Percentiles rank a stretch among this genome's conserved stretches.
Conservation (phyloP, 371 early-diverging fungal genomes). For the Apophysomyces variabilis region DNA sequence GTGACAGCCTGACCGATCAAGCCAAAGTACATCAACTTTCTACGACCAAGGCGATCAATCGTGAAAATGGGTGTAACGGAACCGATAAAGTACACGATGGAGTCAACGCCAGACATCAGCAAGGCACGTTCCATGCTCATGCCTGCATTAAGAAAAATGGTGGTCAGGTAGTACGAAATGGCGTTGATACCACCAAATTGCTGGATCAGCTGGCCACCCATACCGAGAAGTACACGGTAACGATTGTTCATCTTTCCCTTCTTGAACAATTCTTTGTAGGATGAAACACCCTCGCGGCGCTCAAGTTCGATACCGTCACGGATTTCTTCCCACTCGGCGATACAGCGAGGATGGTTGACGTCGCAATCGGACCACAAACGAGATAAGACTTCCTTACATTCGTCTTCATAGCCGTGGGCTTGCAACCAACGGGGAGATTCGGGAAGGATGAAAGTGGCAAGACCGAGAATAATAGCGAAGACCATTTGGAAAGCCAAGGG, state of each 20-base stretch:
- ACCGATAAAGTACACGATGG: slow-evolving; percentile 49
- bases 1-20: slow-evolving; percentile 38
- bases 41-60: slow-evolving; percentile 42
- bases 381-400: slow-evolving; percentile 43
- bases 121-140: slow-evolving; percentile 44
- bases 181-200: slow-evolving; percentile 55
- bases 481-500: slow-evolving; percentile 51
- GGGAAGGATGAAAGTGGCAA: slow-evolving; percentile 53
- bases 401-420: slow-evolving; percentile 46
- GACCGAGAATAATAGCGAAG: slow-evolving; percentile 45
- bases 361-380: slow-evolving; percentile 53
- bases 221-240: slow-evolving; percentile 53
- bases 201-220: slow-evolving; percentile 57
- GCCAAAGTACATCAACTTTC: slow-evolving; percentile 36
- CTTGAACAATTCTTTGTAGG: slow-evolving; percentile 49
- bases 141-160: slow-evolving; percentile 52
- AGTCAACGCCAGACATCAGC: slow-evolving; percentile 54
- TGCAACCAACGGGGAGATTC: slow-evolving; percentile 66
- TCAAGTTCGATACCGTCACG: slow-evolving; percentile 53
- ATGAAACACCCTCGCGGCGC: slow-evolving; percentile 45
- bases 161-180: slow-evolving; percentile 51
- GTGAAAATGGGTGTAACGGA: slow-evolving; percentile 50
- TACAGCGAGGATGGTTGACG: slow-evolving; percentile 46
- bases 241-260: slow-evolving; percentile 56
- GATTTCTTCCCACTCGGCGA: slow-evolving; percentile 53